Evolutionary conservation across 75 land plant genomes (phyloP).

Genomic region (Pinus tabuliformis): DNA sequence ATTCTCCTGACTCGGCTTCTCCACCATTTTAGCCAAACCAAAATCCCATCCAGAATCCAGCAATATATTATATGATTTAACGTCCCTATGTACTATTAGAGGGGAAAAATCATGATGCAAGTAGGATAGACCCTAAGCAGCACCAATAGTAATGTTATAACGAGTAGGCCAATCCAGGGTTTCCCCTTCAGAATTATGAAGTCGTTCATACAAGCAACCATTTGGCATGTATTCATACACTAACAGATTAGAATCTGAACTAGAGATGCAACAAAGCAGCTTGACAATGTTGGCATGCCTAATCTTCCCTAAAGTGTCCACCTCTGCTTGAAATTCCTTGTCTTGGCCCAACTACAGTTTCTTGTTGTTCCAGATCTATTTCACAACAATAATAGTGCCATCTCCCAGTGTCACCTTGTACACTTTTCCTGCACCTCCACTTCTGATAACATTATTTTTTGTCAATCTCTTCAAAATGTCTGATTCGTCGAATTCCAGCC

Average conservation of each 20-base stretch:
- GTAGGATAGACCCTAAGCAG: slow-evolving; percentile 62
- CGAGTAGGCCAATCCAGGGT: slow-evolving; percentile 51
- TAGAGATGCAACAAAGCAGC: slow-evolving; percentile 73
- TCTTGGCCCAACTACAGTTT: slow-evolving; percentile 11
- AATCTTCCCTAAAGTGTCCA: slow-evolving; percentile 57
- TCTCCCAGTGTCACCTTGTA: slow-evolving; percentile 45
- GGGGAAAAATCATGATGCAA: slow-evolving; percentile 73
- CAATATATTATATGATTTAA: slow-evolving; percentile 72
- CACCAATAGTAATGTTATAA: slow-evolving; percentile 42
- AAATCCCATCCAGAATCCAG: slow-evolving; percentile 61
- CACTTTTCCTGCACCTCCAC: slow-evolving; percentile 74
- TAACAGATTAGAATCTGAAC: slow-evolving; percentile 48
- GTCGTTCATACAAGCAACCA: slow-evolving; percentile 55
- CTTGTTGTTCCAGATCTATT: slow-evolving; percentile 21
- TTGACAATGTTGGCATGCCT: slow-evolving; percentile 81
- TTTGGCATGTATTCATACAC: slow-evolving; percentile 86
- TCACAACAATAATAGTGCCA: slow-evolving; percentile 68
- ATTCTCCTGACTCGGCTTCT: slow-evolving; percentile 33
- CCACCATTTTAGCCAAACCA: slow-evolving; percentile 48
- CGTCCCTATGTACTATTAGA: slow-evolving; percentile 59
- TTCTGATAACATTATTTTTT: slow-evolving; percentile 62
- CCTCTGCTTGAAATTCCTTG: slow-evolving; percentile 55
- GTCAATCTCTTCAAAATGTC: slow-evolving; percentile 41
- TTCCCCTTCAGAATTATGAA: slow-evolving; percentile 39
- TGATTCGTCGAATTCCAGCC: slow-evolving; percentile 50